Evolutionary conservation across 2,329 filamentous ascomycete species (phyloP), one percentile per base, ranked within the genome.

Genomic region (Ophiognomonia clavigignenti-juglandacearum): DNA sequence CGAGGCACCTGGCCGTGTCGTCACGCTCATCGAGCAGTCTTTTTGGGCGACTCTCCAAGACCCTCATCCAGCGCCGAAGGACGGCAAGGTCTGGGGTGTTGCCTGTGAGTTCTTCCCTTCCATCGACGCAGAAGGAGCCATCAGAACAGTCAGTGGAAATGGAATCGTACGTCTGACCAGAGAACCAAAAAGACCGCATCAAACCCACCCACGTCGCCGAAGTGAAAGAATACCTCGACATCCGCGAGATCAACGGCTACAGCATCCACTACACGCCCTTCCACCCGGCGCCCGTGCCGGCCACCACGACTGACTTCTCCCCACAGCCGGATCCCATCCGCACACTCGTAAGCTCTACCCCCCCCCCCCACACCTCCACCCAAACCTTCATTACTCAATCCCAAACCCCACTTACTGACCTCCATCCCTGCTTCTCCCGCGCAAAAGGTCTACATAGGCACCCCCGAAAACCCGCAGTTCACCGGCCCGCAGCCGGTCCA

Each of bases 191-290:
- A 37, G 35, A 96, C 70, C 86, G 92, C 61, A 92, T 96, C 66
- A 74, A 77, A 23, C 67, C 83, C 6, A 73, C 79, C 2, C 78
- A 83, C 55, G 89, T 95, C 19, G 76, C 82, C 51, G 85, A 92
- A 68, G 92, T 96, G 4, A 85, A 88, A 56, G 78, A 68, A 49
- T 96, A 96, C 64, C 86, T 98, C 39, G 91, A 97, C 66, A 92
- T 96, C 55, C 85, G 93, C 38, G 93, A 98, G 68, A 96, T 97
- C 62, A 96, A 97, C 69, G 93, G 93, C 22, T 98, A 98, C 68
- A 88, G 84, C 45, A 95, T 96, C 56, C 91, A 96, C 67, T 88
- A 90, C 65, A 88, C 90, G 23, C 82, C 86, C 0, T 96, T 97
- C 64, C 74, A 91, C 58, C 82, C 85, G 6, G 74, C 78, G 4